Percentiles rank a stretch among this genome's conserved stretches.
These are phyloP conservation scores for Thielaviopsis cerberus DNA, from an alignment of 2,329 filamentous ascomycete species.

Conservation along the genomic window DNA sequence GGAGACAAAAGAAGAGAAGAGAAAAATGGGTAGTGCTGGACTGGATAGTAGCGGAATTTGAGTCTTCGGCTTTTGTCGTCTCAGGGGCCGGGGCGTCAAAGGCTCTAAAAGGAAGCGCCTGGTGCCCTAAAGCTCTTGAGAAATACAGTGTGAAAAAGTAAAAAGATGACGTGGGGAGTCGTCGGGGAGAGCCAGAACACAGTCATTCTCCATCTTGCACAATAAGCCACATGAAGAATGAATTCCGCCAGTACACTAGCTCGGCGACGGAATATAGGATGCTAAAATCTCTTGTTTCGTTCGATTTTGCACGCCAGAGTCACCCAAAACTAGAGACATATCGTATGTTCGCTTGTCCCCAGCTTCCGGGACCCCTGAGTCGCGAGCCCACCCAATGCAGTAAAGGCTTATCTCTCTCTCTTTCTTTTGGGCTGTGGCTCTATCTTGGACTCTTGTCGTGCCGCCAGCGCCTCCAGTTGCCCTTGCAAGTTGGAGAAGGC, in stretches of 20 bases:
- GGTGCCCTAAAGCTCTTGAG: neutral
- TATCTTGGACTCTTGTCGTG: too few relatives aligned
- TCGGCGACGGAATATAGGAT: neutral
- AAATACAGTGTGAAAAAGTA: neutral
- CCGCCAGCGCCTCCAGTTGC: too few relatives aligned
- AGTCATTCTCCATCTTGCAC: too few relatives aligned
- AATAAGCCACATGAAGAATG: too few relatives aligned
- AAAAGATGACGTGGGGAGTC: neutral
- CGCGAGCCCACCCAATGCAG: neutral
- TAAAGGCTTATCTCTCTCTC: neutral
- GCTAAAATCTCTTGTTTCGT: neutral
- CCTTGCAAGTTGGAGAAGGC: too few relatives aligned
- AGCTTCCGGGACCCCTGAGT: neutral
- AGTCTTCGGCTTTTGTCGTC: neutral
- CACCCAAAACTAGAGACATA: neutral
- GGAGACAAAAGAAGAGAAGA: constrained; percentile 5
- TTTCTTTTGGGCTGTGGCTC: too few relatives aligned
- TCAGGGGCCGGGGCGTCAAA: neutral
- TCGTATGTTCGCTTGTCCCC: neutral
- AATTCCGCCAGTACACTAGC: neutral
- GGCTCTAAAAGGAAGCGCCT: neutral
- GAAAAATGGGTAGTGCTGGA: neutral
- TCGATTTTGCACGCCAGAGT: neutral
- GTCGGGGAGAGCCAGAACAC: neutral
- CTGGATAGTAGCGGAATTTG: constrained; percentile 2